Evolutionary conservation across 192 early-diverging fungal genomes (phyloP).

Genomic region (Coemansia sp.): DNA sequence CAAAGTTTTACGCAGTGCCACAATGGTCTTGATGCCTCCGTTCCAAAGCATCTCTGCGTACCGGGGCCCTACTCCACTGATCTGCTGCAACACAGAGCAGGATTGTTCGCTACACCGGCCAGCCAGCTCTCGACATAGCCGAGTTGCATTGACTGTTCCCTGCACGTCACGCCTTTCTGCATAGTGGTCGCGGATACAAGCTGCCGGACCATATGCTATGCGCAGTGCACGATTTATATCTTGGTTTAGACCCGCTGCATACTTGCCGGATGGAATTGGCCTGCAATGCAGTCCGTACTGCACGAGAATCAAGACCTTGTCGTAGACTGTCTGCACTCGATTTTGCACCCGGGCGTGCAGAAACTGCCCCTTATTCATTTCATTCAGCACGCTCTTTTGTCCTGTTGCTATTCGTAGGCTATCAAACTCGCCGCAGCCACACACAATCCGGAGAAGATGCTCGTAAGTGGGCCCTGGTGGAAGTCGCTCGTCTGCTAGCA

Average conservation of each 20-base stretch:
- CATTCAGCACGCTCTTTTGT: constrained; percentile 38
- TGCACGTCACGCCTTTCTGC: constrained; percentile 1
- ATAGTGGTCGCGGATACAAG: constrained; percentile 28
- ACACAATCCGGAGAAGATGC: constrained; percentile 12
- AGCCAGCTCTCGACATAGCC: constrained; percentile 30
- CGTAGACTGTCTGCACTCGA: constrained; percentile 10
- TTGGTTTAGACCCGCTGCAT: constrained; percentile 15
- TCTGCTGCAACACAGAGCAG: constrained; percentile 52
- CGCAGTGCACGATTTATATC: constrained; percentile 25
- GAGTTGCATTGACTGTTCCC: constrained; percentile 6
- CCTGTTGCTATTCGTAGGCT: constrained; percentile 19
- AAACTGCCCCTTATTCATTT: constrained; percentile 22
- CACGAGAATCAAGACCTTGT: constrained; percentile 31
- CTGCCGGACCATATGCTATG: constrained; percentile 16
- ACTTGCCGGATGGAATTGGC: constrained; percentile 17
- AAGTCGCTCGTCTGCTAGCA: not conserved
- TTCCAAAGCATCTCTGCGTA: constrained; percentile 48
- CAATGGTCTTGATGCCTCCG: constrained; percentile 47
- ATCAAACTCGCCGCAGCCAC: constrained; percentile 19
- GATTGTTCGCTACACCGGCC: constrained; percentile 50
- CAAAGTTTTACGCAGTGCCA: constrained; percentile 23
- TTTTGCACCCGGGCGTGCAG: constrained; percentile 4
- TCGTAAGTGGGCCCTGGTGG: constrained; percentile 15
- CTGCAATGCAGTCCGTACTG: constrained; percentile 30
- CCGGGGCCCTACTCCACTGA: constrained; percentile 57